Percentiles rank a stretch among this genome's conserved stretches.
phyloP scores from a whole-genome alignment of 805 yeast genomes.

The Sugiyamaella qingdaonensis region DNA sequence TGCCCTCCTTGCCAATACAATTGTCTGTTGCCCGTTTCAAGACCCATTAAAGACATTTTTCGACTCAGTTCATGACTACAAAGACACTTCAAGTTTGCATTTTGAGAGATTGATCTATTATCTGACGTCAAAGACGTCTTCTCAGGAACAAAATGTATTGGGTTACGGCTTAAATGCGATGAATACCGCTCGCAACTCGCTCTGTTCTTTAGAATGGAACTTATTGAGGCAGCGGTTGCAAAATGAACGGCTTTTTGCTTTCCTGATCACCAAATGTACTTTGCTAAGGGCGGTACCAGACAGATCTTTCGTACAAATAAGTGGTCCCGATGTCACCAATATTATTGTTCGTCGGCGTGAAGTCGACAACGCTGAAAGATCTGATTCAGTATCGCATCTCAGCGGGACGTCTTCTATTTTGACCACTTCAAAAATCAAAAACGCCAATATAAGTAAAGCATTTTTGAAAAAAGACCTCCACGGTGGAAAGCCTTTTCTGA shows the following conservation, averaged over 20 bases:
- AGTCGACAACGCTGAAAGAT: not conserved
- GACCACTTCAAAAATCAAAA: too few species aligned
- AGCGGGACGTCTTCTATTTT: too few species aligned
- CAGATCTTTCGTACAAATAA: not conserved
- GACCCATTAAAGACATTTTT: too few species aligned
- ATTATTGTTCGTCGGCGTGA: not conserved
- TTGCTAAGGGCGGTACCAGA: not conserved
- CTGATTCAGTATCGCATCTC: too few species aligned
- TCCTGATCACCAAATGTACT: not conserved
- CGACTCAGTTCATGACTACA: not conserved
- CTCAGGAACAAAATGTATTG: not conserved
- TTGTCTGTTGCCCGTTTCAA: too few species aligned
- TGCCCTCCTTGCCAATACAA: too few species aligned
- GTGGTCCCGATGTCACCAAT: conserved; percentile 2
- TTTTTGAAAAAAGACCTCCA: not conserved
- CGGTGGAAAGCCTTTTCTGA: not conserved
- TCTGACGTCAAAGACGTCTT: not conserved
- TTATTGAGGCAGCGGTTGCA: not conserved
- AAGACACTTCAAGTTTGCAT: not conserved
- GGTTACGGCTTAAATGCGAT: not conserved
- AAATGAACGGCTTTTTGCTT: not conserved
- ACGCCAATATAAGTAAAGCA: too few species aligned
- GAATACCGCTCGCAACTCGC: not conserved
- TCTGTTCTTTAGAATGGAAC: not conserved
- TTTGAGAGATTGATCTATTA: not conserved